Percentiles rank a stretch among this genome's conserved stretches.
Evolutionary conservation across 108 stramenopile genomes (phyloP).

Genomic region (Mayamaea pseudoterrestris): DNA sequence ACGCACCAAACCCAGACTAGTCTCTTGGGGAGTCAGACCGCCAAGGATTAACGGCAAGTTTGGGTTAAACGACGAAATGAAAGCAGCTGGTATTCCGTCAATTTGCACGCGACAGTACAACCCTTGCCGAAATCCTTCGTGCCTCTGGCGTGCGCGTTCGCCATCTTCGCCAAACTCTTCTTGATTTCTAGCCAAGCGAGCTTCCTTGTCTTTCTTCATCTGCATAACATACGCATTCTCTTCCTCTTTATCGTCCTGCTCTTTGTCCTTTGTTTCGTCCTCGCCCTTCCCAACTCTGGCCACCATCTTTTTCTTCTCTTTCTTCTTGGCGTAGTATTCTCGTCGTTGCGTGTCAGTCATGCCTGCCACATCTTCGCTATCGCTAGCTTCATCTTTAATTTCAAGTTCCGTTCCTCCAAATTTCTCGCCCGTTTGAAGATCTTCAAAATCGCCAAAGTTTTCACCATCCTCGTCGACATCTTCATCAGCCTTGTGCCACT

Average conservation of each 20-base stretch:
- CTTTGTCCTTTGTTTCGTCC: conserved; percentile 75
- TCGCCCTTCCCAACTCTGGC: conserved; percentile 69
- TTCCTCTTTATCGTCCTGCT: conserved; percentile 60
- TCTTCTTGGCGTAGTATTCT: conserved; percentile 66
- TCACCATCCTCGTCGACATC: conserved; percentile 31
- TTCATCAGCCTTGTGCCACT: conserved; percentile 63
- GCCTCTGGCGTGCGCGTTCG: conserved; percentile 57
- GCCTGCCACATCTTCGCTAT: conserved; percentile 29
- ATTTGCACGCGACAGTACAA: conserved; percentile 88
- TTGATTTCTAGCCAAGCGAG: conserved; percentile 57
- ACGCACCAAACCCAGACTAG: conserved; percentile 69
- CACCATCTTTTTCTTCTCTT: conserved; percentile 58
- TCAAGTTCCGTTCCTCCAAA: conserved; percentile 33
- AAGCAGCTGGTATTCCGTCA: conserved; percentile 73
- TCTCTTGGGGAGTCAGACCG: conserved; percentile 89
- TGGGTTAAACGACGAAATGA: conserved; percentile 71
- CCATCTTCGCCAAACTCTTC: conserved; percentile 88
- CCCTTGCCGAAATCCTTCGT: conserved; percentile 90
- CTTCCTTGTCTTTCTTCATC: conserved; percentile 75
- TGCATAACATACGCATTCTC: conserved; percentile 70
- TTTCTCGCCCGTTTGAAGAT: conserved; percentile 79
- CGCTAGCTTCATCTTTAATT: conserved; percentile 29
- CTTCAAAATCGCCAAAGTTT: conserved; percentile 87
- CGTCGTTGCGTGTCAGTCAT: conserved; percentile 84
- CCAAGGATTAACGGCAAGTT: conserved; percentile 86